Percentiles rank a stretch among this genome's conserved stretches.
Evolutionary conservation across 257 asterid species (phyloP).

Genomic region (Datura wrightii): DNA sequence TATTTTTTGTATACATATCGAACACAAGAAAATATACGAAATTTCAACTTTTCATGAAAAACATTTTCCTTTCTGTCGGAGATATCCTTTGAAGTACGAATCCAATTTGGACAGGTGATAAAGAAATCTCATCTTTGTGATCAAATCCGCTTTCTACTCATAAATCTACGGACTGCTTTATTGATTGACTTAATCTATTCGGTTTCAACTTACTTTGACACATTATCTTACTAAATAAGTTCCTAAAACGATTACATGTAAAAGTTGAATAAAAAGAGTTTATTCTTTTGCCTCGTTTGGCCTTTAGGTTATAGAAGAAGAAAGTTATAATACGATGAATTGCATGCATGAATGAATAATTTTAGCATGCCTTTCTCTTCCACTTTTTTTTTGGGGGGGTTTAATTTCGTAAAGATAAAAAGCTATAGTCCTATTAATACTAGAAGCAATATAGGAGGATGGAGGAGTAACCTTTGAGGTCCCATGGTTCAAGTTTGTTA

Average conservation of each 20-base stretch:
- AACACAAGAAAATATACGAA: no score
- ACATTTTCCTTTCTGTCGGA: no score
- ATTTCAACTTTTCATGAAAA: no score
- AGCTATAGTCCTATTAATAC: background rate
- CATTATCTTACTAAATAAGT: background rate
- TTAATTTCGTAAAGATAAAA: background rate
- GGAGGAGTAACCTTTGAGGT: constrained; percentile 65
- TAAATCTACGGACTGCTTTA: background rate
- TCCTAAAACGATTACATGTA: background rate
- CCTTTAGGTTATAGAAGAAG: background rate
- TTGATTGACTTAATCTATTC: background rate
- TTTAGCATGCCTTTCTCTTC: background rate
- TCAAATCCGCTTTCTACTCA: background rate
- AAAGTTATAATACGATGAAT: background rate
- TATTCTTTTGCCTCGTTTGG: background rate
- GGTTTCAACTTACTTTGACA: background rate
- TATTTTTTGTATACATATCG: no score
- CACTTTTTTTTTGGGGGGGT: background rate
- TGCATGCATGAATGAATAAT: background rate
- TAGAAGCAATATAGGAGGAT: background rate
- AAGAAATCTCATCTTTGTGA: background rate
- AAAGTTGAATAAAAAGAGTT: background rate
- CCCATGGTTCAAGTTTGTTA: constrained; percentile 97
- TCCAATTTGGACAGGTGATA: background rate
- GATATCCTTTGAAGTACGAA: background rate